Evolutionary conservation across 129 eudicot species (phyloP).

Genomic region (Centrapalus pauciflorus): DNA sequence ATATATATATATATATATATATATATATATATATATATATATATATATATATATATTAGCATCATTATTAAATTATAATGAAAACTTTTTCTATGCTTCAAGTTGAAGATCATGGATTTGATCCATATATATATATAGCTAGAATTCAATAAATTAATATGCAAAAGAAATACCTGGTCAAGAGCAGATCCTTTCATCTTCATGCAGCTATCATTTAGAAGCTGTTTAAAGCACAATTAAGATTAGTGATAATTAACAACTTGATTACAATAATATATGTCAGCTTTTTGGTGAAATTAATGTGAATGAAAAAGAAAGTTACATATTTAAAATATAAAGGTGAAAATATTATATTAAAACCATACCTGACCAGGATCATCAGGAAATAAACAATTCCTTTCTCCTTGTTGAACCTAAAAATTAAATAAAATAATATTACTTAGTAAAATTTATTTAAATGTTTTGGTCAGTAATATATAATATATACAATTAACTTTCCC

Average conservation of each 20-base stretch:
- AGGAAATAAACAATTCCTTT: conserved; percentile 84
- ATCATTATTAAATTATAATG: background rate
- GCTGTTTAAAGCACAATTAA: conserved; percentile 45
- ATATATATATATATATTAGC: no score
- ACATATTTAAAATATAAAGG: conserved; percentile 8
- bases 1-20: no score
- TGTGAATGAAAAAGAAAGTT: conserved; percentile 8
- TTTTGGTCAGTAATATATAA: no score
- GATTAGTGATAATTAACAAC: conserved; percentile 17
- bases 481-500: conserved; percentile 15
- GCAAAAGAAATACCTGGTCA: conserved; percentile 39
- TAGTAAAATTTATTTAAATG: background rate
- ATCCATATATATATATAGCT: background rate
- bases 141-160: background rate
- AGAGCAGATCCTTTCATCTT: conserved; percentile 70
- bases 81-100: no score
- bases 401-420: conserved; percentile 67
- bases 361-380: conserved; percentile 98
- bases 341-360: no score
- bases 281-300: conserved; percentile 17
- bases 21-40: no score
- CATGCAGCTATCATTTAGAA: conserved; percentile 66
- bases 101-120: background rate
- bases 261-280: conserved; percentile 25
- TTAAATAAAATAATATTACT: background rate